Base-by-base conservation (phyloP, 176 grass and related monocot genomes). In the Zoysia japonica region DNA sequence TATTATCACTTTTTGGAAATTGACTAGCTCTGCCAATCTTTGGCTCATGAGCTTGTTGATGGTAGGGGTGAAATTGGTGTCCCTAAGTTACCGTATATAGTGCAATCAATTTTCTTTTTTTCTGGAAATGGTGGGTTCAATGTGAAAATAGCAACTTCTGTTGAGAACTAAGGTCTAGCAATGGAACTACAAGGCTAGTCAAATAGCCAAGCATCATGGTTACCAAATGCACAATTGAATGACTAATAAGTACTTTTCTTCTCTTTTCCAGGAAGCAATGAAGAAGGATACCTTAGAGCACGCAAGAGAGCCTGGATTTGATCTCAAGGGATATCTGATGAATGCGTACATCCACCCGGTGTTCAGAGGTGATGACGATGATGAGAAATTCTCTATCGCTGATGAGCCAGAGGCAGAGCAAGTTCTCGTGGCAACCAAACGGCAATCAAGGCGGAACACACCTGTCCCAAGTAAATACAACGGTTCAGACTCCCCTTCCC, bases 231-330 rank as follows among this genome's bases (percentile, higher is more conserved):
- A 36, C 11, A 8, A 61, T 40, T 39, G 28, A 71, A 41, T 37
- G 47, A 65, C 28, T 47, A 46, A 37, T 42, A 7, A 72, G 83
- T 7, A 35, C 52, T 47, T 59, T 19, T 7, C 49, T 82, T 67
- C 7, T 82, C 14, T 72, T 88, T 77, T 57, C 8, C 71, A 98
- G 95, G 95, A 98, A 79, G 95, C 95, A 35, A 98, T 98, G 92
- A 90, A 86, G 86, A 98, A 94, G 76, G 95, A 98, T 59, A 98
- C 95, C 3, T 70, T 98, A 8, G 95, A 98, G 81, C 90, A 47
- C 65, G 95, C 92, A 61, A 87, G 87, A 75, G 95, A 98, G 15
- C 95, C 95, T 56, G 93, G 87, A 53, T 75, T 98, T n/a, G 90
- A 94, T 37, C 61, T 98, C 16, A 98, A 92, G 75, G 75, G 67